Base-by-base conservation (phyloP, 768 basidiomycete genomes). In the Hericium rajendrae region DNA sequence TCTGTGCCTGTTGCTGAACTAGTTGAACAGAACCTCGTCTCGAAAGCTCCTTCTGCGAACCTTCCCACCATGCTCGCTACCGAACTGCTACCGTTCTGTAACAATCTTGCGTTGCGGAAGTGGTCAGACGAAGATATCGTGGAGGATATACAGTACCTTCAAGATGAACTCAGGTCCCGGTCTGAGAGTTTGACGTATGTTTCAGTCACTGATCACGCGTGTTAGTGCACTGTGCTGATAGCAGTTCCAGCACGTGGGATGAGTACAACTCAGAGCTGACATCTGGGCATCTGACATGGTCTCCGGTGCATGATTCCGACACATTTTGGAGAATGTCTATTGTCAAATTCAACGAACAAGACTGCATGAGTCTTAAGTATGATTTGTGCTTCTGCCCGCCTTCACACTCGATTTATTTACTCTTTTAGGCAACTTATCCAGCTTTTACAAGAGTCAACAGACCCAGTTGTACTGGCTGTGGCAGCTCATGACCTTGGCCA, bases 321-420 rank as follows among this genome's bases (percentile, higher is more conserved):
- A 84, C 92, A 38, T 99, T 99, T 74, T 99, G 97, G 97, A 91
- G 88, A 67, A 93, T 94, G 74, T 97, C 98, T 67, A 94, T 89
- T 4, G 72, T 76, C 6, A 91, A 83, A 67, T 72, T 98, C 46
- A 91, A 93, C 62, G 94, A 97, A 60, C 83, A 81, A 55, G 87
- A 92, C 66, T 79, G 85, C 62, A 83, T 86, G 65, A 87, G 91
- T 58, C 77, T 98, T 58, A 94, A 88, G 95, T 94, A 40, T 18
- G 49, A 26, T 18, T 32, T 10, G 32, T 32, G 32, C 32, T 32
- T 32, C 32, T 8, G 32, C 32, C 32, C 6, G 32, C 48, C 26
- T 32, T 28, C 38, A 18, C 15, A 18, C 15, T 43, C 26, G 26
- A 53, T 22, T n/a, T 28, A 53, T 58, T 49, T 50, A 24, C 12